Conservation (phyloP, 2,329 filamentous ascomycete species). For the Lasiodiplodia sp. region DNA sequence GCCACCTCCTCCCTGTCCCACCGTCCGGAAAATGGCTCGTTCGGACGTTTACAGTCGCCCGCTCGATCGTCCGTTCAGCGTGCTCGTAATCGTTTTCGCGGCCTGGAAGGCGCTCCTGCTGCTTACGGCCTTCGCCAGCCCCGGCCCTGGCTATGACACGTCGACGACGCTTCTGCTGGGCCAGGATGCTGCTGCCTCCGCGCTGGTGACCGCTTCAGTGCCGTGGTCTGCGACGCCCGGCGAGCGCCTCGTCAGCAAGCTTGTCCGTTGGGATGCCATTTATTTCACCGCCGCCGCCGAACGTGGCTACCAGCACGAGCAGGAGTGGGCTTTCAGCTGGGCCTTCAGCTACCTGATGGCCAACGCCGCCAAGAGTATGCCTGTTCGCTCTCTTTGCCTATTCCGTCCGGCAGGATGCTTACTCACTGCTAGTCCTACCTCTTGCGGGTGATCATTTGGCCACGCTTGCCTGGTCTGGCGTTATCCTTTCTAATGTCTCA, state of each 20-base stretch:
- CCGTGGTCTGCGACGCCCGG: constrained; percentile 34
- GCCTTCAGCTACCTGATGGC: constrained; percentile 57
- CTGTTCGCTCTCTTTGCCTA: constrained; percentile 18
- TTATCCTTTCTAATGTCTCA: constrained; percentile 72
- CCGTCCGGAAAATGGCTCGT: constrained; percentile 14
- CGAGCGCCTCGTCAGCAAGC: constrained; percentile 58
- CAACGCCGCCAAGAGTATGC: constrained; percentile 51
- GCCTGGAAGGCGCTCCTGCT: constrained; percentile 74
- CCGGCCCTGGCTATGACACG: constrained; percentile 77
- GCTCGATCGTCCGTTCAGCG: constrained; percentile 5
- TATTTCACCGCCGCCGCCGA: constrained; percentile 73
- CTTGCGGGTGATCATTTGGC: constrained; percentile 31
- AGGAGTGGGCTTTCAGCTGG: constrained; percentile 84
- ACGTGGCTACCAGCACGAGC: constrained; percentile 75
- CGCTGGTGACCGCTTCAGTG: constrained; percentile 10
- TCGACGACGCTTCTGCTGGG: constrained; percentile 65
- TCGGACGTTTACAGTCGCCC: neutral
- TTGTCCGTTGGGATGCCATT: constrained; percentile 82
- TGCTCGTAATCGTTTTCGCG: constrained; percentile 55
- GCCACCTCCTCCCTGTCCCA: neutral
- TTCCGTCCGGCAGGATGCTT: constrained; percentile 15
- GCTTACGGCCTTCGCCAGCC: constrained; percentile 64
- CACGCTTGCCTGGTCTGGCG: constrained; percentile 61
- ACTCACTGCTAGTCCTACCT: constrained; percentile 26
- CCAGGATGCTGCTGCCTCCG: constrained; percentile 32